Percentiles rank a stretch among this genome's conserved stretches.
phyloP scores from a whole-genome alignment of 2,329 filamentous ascomycete species.

The Colletotrichum spinosum region DNA sequence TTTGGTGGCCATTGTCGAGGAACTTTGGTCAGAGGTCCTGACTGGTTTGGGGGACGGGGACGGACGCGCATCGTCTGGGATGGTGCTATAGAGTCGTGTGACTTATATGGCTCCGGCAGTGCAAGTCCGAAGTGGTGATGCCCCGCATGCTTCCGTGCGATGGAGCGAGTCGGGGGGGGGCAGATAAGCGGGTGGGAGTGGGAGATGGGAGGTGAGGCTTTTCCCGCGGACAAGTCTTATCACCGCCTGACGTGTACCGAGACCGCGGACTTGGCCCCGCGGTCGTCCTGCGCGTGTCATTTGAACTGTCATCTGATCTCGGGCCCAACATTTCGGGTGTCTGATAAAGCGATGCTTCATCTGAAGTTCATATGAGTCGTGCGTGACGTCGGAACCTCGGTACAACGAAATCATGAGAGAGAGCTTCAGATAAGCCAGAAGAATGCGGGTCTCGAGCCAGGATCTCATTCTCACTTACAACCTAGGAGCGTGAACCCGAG shows the following conservation, averaged over 20 bases:
- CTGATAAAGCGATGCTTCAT: too few species aligned
- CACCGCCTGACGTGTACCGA: constrained; percentile 18
- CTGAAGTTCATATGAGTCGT: too few species aligned
- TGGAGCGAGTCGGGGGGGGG: not conserved
- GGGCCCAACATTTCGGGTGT: too few species aligned
- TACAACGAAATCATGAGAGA: too few species aligned
- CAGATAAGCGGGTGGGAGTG: constrained; percentile 18
- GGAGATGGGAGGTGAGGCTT: not conserved
- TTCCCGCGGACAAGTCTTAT: constrained; percentile 25
- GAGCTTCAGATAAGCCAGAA: too few species aligned
- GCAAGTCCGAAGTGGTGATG: constrained; percentile 8
- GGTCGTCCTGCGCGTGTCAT: not conserved
- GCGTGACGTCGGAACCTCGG: too few species aligned
- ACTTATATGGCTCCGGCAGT: constrained; percentile 13
- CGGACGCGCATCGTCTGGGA: too few species aligned
- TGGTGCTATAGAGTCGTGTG: not conserved
- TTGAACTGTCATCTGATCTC: too few species aligned
- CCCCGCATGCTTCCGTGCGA: constrained; percentile 10
- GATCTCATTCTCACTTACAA: too few species aligned
- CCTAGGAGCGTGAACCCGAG: too few species aligned
- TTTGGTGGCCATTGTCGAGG: constrained; percentile 14
- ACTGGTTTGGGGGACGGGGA: too few species aligned
- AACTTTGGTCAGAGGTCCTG: not conserved
- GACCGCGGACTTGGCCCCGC: constrained; percentile 16
- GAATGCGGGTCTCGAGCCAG: too few species aligned